A percentile compares a stretch with the other conserved stretches of the same genome.
phyloP scores from a whole-genome alignment of 192 early-diverging fungal genomes.

The Entrophospora sp. region DNA sequence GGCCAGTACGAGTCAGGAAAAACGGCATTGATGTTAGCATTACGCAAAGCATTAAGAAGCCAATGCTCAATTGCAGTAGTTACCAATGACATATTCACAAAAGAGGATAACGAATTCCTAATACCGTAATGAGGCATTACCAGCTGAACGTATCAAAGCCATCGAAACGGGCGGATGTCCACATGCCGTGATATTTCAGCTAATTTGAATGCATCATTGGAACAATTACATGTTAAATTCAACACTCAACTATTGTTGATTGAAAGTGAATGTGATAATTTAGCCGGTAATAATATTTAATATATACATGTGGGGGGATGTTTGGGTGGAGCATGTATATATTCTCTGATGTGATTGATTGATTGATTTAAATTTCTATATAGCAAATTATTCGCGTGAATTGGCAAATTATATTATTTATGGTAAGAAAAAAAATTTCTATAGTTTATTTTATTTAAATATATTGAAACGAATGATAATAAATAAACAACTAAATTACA shows the following conservation, averaged over 20 bases:
- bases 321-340: too few species aligned
- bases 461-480: too few species aligned
- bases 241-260: slow-evolving; percentile 77
- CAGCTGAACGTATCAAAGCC: slow-evolving; percentile 78
- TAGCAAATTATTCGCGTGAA: slow-evolving; percentile 68
- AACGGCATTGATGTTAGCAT: slow-evolving; percentile 84
- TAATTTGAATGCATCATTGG: slow-evolving; percentile 84
- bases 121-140: slow-evolving; percentile 80
- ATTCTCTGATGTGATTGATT: too few species aligned
- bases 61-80: slow-evolving; percentile 80
- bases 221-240: slow-evolving; percentile 80
- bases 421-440: slow-evolving; percentile 22
- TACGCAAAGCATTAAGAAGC: slow-evolving; percentile 76
- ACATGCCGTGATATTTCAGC: slow-evolving; percentile 95
- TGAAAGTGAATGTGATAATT: slow-evolving; percentile 90
- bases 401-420: slow-evolving; percentile 92
- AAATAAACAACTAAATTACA: too few species aligned
- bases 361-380: too few species aligned
- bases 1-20: slow-evolving; percentile 94
- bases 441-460: too few species aligned
- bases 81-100: slow-evolving; percentile 97
- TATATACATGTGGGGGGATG: too few species aligned
- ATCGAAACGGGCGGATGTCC: slow-evolving; percentile 97
- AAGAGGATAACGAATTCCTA: slow-evolving; percentile 94
- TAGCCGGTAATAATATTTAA: slow-evolving; percentile 60